Evolutionary conservation across 768 basidiomycete genomes (phyloP).

Genomic region (Tylopilus plumbeoviolaceoides): DNA sequence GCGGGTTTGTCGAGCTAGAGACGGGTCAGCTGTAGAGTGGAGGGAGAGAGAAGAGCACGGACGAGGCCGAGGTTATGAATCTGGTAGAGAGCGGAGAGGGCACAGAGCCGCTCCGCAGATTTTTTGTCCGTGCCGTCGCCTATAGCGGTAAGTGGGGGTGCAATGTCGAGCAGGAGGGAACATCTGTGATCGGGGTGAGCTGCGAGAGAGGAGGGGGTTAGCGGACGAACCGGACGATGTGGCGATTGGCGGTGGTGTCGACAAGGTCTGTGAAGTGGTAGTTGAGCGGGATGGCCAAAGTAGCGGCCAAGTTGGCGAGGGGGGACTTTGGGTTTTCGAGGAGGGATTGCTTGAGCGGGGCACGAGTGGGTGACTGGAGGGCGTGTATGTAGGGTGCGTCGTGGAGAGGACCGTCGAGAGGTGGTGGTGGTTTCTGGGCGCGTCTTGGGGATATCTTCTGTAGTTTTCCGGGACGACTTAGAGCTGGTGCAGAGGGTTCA

Average conservation of each 20-base stretch:
- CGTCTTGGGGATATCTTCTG: slow-evolving; percentile 4
- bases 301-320: slow-evolving; percentile 39
- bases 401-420: slow-evolving; percentile 33
- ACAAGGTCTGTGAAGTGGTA: slow-evolving; percentile 15
- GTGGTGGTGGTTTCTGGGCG: neutral
- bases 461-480: slow-evolving; percentile 16
- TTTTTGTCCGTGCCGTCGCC: slow-evolving; percentile 60
- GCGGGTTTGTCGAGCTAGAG: slow-evolving; percentile 29
- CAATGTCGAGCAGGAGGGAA: slow-evolving; percentile 24
- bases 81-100: slow-evolving; percentile 70
- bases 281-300: slow-evolving; percentile 9
- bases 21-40: neutral
- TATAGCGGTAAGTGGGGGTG: slow-evolving; percentile 46
- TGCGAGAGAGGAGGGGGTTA: neutral
- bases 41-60: slow-evolving; percentile 27
- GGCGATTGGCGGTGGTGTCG: slow-evolving; percentile 9
- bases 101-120: slow-evolving; percentile 71
- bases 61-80: slow-evolving; percentile 62
- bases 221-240: slow-evolving; percentile 23
- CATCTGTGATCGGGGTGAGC: slow-evolving; percentile 16
- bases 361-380: slow-evolving; percentile 6
- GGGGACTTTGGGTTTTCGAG: slow-evolving; percentile 51
- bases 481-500: neutral
- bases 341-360: slow-evolving; percentile 27
- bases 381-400: slow-evolving; percentile 34